Base-by-base conservation (phyloP, 2,329 filamentous ascomycete species). In the Aspergillus chevalieri region DNA sequence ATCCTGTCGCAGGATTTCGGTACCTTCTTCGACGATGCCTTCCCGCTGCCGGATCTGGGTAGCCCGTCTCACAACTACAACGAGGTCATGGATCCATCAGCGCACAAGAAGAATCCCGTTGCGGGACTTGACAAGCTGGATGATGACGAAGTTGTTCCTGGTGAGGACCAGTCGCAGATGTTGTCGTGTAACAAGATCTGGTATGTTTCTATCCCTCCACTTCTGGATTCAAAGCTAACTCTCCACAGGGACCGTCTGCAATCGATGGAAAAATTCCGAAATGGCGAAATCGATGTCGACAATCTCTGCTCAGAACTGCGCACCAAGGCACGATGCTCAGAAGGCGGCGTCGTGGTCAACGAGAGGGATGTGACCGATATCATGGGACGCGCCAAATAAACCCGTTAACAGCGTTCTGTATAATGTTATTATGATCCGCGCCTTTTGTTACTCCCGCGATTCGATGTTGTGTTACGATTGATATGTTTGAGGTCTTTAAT, bases 251-350 rank as follows among this genome's bases (percentile, higher is more conserved):
- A 95, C 70, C 89, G 89, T 72, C 72, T 96, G 19, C 89, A 94
- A 73, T 82, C 80, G 33, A 94, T 90, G 68, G 85, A 89, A 52
- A 90, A 87, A 66, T 93, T 95, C 59, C 87, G 91, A 65, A 87
- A 82, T 50, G 91, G 91, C 59, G 91, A 94, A 59, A 89, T 97
- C 57, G 93, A 98, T 58, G 86, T 98, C 44, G 93, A 98, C 65
- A 84, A 86, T 30, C 80, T 98, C 21, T 98, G 93, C 73, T 87
- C 86, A 4, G 91, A 98, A 66, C 81, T 98, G 12, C 88, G 92
- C 56, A 88, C 91, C 67, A 98, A 98, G 74, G 93, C 93, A 50
- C 93, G 92, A 65, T 98, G 93, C 69, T 95, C 90, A 0, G 74
- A 95, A 58, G 86, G 80, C 15, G 92, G 93, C 14, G 89, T 94